These are phyloP conservation scores for Apiotrichum laibachii DNA, from an alignment of 1,284 basidiomycete species.

Conservation along the genomic window DNA sequence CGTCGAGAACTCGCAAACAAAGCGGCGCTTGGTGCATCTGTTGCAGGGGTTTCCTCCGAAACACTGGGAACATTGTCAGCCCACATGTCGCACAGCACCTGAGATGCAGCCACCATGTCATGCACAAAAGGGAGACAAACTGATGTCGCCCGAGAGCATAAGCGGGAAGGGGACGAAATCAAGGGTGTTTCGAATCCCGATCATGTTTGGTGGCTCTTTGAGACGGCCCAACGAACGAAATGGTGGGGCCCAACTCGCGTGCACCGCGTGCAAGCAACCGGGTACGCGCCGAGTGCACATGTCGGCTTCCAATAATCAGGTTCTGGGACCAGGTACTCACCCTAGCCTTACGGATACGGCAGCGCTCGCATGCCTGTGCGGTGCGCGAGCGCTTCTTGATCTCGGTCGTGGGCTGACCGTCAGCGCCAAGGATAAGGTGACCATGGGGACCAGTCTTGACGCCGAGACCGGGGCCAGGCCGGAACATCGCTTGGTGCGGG, in stretches of 20 bases:
- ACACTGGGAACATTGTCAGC: conserved; percentile 17
- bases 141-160: not conserved
- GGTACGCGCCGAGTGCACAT: too few species aligned
- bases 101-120: not conserved
- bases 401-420: conserved; percentile 20
- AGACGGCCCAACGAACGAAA: not conserved
- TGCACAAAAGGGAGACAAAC: too few species aligned
- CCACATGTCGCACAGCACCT: not conserved
- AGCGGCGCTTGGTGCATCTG: conserved; percentile 24
- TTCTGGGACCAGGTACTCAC: conserved; percentile 18
- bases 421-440: conserved; percentile 19
- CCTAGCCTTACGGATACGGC: conserved; percentile 29
- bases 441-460: conserved; percentile 13
- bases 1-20: conserved; percentile 25
- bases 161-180: not conserved
- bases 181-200: not conserved
- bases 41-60: conserved; percentile 27
- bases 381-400: conserved; percentile 30
- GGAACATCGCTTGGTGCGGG: conserved; percentile 1
- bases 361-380: conserved; percentile 32
- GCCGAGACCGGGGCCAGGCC: conserved; percentile 9
- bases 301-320: not conserved
- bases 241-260: too few species aligned
- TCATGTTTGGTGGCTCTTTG: not conserved
- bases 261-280: too few species aligned